Conservation (phyloP, 2,329 filamentous ascomycete species). For the Biscogniauxia sp. region DNA sequence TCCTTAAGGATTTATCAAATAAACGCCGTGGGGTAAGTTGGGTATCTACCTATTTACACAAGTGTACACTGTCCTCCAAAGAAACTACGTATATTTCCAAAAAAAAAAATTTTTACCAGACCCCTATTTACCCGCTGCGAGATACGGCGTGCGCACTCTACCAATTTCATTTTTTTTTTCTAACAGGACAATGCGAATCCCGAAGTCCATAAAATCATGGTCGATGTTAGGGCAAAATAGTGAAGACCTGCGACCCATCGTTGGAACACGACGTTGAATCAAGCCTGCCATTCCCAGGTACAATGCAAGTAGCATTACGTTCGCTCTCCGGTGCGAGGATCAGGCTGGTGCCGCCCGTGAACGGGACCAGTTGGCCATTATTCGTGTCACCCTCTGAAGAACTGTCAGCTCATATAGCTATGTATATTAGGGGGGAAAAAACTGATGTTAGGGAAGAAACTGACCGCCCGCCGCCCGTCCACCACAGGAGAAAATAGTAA, state of each 20-base stretch:
- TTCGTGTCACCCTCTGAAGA: constrained; percentile 43
- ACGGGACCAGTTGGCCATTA: constrained; percentile 48
- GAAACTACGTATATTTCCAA: no score
- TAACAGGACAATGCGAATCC: no score
- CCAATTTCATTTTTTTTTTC: no score
- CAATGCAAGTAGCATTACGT: constrained; percentile 42
- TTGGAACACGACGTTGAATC: constrained; percentile 31
- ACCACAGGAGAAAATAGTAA: constrained; percentile 51
- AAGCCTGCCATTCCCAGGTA: constrained; percentile 36
- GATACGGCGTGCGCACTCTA: no score
- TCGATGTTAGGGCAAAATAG: constrained; percentile 20
- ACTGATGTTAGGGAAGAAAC: constrained; percentile 10
- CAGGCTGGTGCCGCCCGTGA: constrained; percentile 41
- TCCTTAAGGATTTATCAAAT: no score
- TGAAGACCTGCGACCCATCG: constrained; percentile 29
- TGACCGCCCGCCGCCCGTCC: constrained; percentile 48
- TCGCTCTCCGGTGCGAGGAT: constrained; percentile 45
- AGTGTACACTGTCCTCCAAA: no score
- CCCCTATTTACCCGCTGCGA: no score
- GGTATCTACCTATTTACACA: no score
- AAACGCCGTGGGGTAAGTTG: no score
- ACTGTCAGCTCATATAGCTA: constrained; percentile 13
- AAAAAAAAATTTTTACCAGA: no score
- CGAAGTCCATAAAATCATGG: no score
- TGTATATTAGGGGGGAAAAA: background rate